Base-by-base conservation (phyloP, 768 basidiomycete species). In the Pulveroboletus sp. region DNA sequence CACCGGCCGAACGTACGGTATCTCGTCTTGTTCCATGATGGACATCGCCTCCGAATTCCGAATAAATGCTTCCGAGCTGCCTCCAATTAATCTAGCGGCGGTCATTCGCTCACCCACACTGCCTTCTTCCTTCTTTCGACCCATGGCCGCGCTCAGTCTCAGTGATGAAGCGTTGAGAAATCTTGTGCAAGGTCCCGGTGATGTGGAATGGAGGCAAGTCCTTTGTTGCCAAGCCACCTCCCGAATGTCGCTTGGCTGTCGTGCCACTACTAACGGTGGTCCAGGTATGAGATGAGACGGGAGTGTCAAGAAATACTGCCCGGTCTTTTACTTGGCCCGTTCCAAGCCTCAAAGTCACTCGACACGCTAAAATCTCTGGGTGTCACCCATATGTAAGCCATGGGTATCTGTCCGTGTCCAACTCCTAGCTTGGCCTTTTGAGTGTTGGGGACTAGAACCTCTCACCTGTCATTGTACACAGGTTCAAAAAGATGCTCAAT, bases 241-340 rank as follows among this genome's bases (percentile, higher is more conserved):
- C 39, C 8, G 18, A 15, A 4, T 33, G 32, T 33, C 13, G 32
- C 41, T 18, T 35, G 37, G 43, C 43, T 17, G 37, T 32, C 6
- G 32, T 52, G 44, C 47, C 56, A 41, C 14, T 9, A 46, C 60
- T 57, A 31, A 56, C 53, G 47, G 35, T 26, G 18, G 27, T 18
- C 47, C 39, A 91, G 88, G 61, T 96, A 96, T 62, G 93, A 95
- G 70, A 94, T 96, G 93, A 78, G 93, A 28, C 76, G 93, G n/a
- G 87, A 94, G 61, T 92, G 90, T 59, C 93, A 96, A 71, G 88
- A 93, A 67, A 94, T 95, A 56, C 73, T 90, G 0, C 86, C 89
- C 24, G 82, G 82, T 15, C 81, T 96, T 33, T 74, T 82, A 26
- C 80, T 96, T 6, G 93, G 93, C 1, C 92, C 93, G 4, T 91